phyloP scores from a whole-genome alignment of 1,284 basidiomycete species.

The Ceratobasidium sp. region DNA sequence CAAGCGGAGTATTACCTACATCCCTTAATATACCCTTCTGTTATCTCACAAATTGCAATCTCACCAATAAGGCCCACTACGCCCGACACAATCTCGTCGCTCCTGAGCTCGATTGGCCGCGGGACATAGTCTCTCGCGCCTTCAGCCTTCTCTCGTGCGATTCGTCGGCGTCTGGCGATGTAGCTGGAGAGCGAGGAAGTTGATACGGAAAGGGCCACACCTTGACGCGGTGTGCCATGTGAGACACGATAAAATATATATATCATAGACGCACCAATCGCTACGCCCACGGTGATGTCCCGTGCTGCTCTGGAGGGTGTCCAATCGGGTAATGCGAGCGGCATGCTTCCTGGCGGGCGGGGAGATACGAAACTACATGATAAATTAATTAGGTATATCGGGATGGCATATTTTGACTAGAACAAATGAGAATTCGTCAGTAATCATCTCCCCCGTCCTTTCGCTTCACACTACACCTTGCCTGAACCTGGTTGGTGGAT shows the following conservation, averaged over 20 bases:
- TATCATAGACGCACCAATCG: constrained; percentile 13
- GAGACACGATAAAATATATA: background rate
- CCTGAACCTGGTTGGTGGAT: background rate
- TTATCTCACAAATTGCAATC: constrained; percentile 46
- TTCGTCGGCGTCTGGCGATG: constrained; percentile 16
- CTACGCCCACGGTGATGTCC: constrained; percentile 41
- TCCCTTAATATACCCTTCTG: background rate
- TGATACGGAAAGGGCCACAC: constrained; percentile 43
- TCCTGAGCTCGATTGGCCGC: constrained; percentile 30
- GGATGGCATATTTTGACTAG: background rate
- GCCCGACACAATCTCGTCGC: constrained; percentile 67
- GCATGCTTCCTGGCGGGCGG: background rate
- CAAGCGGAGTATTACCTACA: constrained; percentile 89
- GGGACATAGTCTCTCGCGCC: constrained; percentile 32
- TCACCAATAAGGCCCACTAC: constrained; percentile 83
- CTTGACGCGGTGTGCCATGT: background rate
- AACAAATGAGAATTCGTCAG: background rate
- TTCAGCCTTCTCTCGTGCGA: constrained; percentile 27
- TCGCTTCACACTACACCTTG: background rate
- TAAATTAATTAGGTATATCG: background rate
- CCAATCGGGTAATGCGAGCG: constrained; percentile 26
- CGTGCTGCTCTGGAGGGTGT: constrained; percentile 14
- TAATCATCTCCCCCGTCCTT: background rate
- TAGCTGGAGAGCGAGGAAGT: constrained; percentile 37
- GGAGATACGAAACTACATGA: background rate